phyloP scores from a whole-genome alignment of 345 rosid genomes.

The Brassica cretica region DNA sequence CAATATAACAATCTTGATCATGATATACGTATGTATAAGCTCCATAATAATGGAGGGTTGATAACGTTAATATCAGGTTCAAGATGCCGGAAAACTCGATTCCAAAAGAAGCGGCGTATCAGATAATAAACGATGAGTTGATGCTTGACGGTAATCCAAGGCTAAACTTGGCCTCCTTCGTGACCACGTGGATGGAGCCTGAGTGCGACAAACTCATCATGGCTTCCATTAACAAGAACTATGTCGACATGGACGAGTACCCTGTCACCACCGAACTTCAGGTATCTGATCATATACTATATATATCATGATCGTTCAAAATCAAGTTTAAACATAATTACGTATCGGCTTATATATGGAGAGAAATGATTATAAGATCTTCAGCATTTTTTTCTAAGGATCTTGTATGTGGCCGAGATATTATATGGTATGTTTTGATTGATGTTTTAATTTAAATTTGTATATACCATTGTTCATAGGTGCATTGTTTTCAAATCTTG shows the following conservation, averaged over 20 bases:
- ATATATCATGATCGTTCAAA: background rate
- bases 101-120: conserved; percentile 91
- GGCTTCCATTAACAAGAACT: conserved; percentile 84
- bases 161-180: conserved; percentile 86
- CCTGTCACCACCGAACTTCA: conserved; percentile 97
- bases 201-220: conserved; percentile 91
- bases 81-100: conserved; percentile 78
- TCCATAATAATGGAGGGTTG: background rate
- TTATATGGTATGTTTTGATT: background rate
- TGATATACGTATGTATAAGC: background rate
- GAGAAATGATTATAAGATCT: background rate
- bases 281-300: conserved; percentile 30
- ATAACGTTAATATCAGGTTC: conserved; percentile 46
- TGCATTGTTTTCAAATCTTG: background rate
- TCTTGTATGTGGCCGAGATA: background rate
- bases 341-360: background rate
- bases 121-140: conserved; percentile 82
- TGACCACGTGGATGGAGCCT: conserved; percentile 96
- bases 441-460: background rate
- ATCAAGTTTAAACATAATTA: background rate
- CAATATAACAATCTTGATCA: background rate
- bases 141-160: conserved; percentile 90
- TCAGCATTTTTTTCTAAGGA: background rate
- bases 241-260: conserved; percentile 94
- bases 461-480: background rate